Conservation (phyloP, 768 basidiomycete genomes). For the Daedaleopsis sinensis region DNA sequence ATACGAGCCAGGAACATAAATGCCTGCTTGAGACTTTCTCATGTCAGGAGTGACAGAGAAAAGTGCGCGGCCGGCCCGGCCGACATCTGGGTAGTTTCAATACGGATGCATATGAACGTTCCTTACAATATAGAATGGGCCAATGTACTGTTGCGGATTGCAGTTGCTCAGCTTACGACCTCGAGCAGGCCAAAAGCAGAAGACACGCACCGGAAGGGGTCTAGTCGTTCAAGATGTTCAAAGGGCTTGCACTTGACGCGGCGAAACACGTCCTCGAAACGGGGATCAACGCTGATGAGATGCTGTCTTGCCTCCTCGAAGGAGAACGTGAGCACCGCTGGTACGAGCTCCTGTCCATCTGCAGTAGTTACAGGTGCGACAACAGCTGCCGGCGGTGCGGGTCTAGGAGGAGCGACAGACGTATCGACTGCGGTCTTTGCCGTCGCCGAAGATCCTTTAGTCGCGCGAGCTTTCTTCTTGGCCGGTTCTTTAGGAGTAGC, state of each 20-base stretch:
- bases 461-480: conserved; percentile 9
- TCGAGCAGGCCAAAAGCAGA: background rate
- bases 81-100: background rate
- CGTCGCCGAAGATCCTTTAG: background rate
- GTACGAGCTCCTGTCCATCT: conserved; percentile 48
- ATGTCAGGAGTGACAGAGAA: background rate
- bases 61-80: background rate
- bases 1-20: conserved; percentile 6
- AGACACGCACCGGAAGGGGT: conserved; percentile 71
- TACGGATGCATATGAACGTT: background rate
- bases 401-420: background rate
- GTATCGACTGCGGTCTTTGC: conserved; percentile 7
- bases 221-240: conserved; percentile 71
- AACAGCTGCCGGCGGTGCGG: background rate
- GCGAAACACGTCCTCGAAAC: conserved; percentile 72
- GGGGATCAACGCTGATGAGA: conserved; percentile 63
- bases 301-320: conserved; percentile 77
- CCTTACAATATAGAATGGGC: conserved; percentile 68
- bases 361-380: background rate
- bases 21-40: conserved; percentile 7
- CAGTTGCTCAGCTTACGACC: background rate
- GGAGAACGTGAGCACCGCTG: conserved; percentile 74
- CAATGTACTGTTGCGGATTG: conserved; percentile 57
- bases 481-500: background rate
- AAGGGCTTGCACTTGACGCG: conserved; percentile 76